Evolutionary conservation across 176 grass and related monocot genomes (phyloP).

Genomic region (Hordeum vulgare): DNA sequence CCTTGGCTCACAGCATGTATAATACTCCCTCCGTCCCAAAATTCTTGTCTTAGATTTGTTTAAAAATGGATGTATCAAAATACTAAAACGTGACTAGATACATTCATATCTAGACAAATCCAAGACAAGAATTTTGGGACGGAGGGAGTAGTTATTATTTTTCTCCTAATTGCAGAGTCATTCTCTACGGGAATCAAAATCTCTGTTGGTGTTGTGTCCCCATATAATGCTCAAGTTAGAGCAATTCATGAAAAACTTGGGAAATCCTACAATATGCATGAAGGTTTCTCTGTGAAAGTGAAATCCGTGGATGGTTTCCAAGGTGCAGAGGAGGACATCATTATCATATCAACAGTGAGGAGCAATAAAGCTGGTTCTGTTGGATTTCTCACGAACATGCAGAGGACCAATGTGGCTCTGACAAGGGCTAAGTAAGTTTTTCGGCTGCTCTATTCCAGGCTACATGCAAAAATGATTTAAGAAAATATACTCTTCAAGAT

Average conservation of each 20-base stretch:
- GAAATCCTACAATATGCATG: slow-evolving; percentile 17
- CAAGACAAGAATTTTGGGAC: too few species aligned
- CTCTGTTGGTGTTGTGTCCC: slow-evolving; percentile 56
- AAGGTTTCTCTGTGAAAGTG: slow-evolving; percentile 31
- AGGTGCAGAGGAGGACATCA: slow-evolving; percentile 51
- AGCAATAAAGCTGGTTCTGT: slow-evolving; percentile 42
- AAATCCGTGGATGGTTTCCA: slow-evolving; percentile 58
- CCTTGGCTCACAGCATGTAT: not conserved
- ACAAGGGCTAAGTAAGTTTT: slow-evolving; percentile 50
- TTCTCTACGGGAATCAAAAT: slow-evolving; percentile 21
- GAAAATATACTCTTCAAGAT: not conserved
- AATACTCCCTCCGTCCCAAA: too few species aligned
- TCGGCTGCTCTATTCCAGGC: not conserved
- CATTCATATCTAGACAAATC: too few species aligned
- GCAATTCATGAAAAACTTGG: slow-evolving; percentile 36
- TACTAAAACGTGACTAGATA: too few species aligned
- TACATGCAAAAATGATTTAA: not conserved
- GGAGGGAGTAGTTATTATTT: not conserved
- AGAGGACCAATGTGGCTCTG: slow-evolving; percentile 60
- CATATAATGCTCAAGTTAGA: slow-evolving; percentile 44
- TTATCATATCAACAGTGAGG: slow-evolving; percentile 60
- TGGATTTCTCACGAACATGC: slow-evolving; percentile 44
- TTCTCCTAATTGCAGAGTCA: slow-evolving; percentile 22
- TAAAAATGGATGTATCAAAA: too few species aligned
- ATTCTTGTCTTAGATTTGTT: too few species aligned